phyloP scores from a whole-genome alignment of 164 flowering plant genomes.

The Buxus sempervirens region DNA sequence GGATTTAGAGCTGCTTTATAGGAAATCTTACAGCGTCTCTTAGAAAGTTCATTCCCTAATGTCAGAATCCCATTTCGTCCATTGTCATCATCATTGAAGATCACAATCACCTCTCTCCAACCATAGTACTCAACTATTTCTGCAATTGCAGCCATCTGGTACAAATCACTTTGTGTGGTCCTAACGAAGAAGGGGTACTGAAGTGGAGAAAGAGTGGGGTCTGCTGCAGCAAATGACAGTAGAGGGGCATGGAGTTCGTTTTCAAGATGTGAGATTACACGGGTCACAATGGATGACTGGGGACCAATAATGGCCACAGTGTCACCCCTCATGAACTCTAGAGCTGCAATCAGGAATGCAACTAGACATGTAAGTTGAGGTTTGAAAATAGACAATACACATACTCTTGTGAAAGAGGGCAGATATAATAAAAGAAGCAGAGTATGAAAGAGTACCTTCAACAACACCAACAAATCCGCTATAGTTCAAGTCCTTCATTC shows the following conservation, averaged over 20 bases:
- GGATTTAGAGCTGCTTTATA: conserved; percentile 41
- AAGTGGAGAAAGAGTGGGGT: conserved; percentile 59
- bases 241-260: conserved; percentile 46
- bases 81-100: conserved; percentile 52
- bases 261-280: conserved; percentile 23
- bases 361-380: not conserved
- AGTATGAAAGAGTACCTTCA: conserved; percentile 39
- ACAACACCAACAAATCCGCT: conserved; percentile 59
- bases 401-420: not conserved
- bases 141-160: conserved; percentile 65
- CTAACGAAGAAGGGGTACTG: conserved; percentile 56
- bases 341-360: conserved; percentile 31
- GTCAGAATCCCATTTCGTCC: conserved; percentile 63
- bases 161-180: conserved; percentile 50
- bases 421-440: not conserved
- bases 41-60: conserved; percentile 46
- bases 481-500: conserved; percentile 50
- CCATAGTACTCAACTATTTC: conserved; percentile 43
- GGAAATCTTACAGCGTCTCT: conserved; percentile 43
- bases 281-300: conserved; percentile 21
- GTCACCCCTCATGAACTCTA: conserved; percentile 22
- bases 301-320: conserved; percentile 29
- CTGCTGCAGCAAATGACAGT: conserved; percentile 59
- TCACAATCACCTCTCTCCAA: conserved; percentile 59
- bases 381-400: not conserved